A percentile compares a stretch with the other conserved stretches of the same genome.
Evolutionary conservation across 306 rosid genomes (phyloP).

Genomic region (Corylus avellana): DNA sequence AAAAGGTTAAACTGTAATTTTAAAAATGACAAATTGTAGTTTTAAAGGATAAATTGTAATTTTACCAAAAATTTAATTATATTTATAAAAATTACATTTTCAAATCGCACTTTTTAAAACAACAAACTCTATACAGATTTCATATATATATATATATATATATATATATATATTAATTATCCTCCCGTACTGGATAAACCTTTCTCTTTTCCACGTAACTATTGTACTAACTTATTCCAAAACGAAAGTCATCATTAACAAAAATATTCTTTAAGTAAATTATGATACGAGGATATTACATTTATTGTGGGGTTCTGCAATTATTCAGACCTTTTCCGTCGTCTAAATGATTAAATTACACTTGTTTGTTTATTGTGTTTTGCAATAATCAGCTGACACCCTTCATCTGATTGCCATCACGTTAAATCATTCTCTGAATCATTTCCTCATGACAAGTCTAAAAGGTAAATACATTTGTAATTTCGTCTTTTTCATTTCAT

Average conservation of each 20-base stretch:
- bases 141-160: too few relatives aligned
- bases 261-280: background rate
- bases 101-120: too few relatives aligned
- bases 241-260: background rate
- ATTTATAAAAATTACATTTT: too few relatives aligned
- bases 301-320: slow-evolving; percentile 11
- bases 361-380: slow-evolving; percentile 24
- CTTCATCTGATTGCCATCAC: slow-evolving; percentile 1
- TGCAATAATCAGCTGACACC: slow-evolving; percentile 30
- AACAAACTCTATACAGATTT: too few relatives aligned
- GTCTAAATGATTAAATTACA: background rate
- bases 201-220: background rate
- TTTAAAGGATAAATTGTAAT: too few relatives aligned
- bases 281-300: background rate
- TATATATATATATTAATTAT: too few relatives aligned
- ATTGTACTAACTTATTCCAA: background rate
- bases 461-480: too few relatives aligned
- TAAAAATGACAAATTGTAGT: too few relatives aligned
- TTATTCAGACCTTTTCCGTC: slow-evolving; percentile 20
- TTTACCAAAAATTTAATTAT: too few relatives aligned
- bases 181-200: background rate
- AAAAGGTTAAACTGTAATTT: too few relatives aligned
- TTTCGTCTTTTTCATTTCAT: too few relatives aligned
- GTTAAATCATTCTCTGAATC: background rate
- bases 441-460: background rate